Conservation (phyloP, 495 filamentous ascomycete genomes). For the Hypoxylon subgilvum region DNA sequence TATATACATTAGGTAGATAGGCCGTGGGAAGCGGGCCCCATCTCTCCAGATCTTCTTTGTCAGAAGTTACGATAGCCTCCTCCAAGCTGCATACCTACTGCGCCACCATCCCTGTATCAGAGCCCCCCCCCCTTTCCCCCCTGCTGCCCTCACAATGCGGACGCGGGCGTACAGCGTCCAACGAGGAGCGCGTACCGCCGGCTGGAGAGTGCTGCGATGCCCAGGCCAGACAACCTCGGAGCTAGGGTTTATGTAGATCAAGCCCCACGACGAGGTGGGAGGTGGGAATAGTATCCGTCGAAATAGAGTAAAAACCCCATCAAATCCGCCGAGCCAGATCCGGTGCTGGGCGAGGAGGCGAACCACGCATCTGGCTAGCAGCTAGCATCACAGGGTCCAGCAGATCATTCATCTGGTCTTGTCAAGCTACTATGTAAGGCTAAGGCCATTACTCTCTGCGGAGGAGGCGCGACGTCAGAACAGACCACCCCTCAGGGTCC, state of each 20-base stretch:
- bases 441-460: too few species aligned
- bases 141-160: not conserved
- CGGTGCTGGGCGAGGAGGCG: too few species aligned
- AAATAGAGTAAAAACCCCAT: too few species aligned
- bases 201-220: conserved; percentile 5
- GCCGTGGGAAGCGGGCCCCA: conserved; percentile 2
- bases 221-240: conserved; percentile 13
- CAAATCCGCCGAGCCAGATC: too few species aligned
- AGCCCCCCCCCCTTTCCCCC: not conserved
- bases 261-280: conserved; percentile 17
- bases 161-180: conserved; percentile 15
- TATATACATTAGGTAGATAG: too few species aligned
- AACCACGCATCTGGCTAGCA: too few species aligned
- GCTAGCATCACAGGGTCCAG: too few species aligned
- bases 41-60: conserved; percentile 5
- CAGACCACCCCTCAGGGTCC: too few species aligned
- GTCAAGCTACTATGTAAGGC: too few species aligned
- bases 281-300: conserved; percentile 3
- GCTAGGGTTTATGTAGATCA: conserved; percentile 19
- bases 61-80: conserved; percentile 15
- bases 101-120: conserved; percentile 27
- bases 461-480: too few species aligned
- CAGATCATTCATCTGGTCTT: too few species aligned
- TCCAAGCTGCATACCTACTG: conserved; percentile 9
- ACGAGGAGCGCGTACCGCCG: not conserved